Evolutionary conservation across 169 alveolate species (phyloP), one percentile per base, ranked within the genome.

Genomic region (Hepatocystis sp.): DNA sequence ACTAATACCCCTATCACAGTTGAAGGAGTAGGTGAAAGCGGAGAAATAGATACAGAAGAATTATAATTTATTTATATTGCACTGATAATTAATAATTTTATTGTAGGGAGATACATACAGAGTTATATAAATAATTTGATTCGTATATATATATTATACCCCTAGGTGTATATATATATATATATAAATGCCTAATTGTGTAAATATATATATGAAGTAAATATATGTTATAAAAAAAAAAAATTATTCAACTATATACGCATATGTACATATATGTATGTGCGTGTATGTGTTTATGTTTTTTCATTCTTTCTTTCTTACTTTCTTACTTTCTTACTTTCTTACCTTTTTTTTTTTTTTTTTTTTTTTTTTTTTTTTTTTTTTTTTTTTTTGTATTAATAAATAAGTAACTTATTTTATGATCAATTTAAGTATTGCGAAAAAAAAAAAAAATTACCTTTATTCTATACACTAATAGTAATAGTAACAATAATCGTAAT

Each of bases 1-100:
- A 84, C 90, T 2, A 84, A 71, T 23, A 71, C 86, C 0, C 86
- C 86, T 25, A 71, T 71, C 5, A 42, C 86, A 3, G 39, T 71
- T 23, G 86, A 71, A 0, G 86, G 78, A 0, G 86, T 71, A 17
- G 51, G 78, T 0, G 65, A 42, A 10, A 10, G 25, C 30, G 65
- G 42, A 2, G 86, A 71, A 1, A 66, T 55, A 21, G 19, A 46
- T 15, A 15, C 71, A 21, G 86, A 71, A 23, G 86, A 71, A 23
- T 52, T 71, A 27, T 71, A 71, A 66, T 4, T 34, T n/a, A n/a
- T n/a, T n/a, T n/a, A n/a, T n/a, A n/a, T n/a, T n/a, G n/a, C n/a
- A n/a, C n/a, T n/a, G n/a, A n/a, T n/a, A n/a, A n/a, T n/a, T n/a
- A n/a, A n/a, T n/a, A n/a, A n/a, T n/a, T n/a, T n/a, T n/a, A n/a